phyloP scores from a whole-genome alignment of 2,329 filamentous ascomycete species.

The Rutstroemia sydowiana region DNA sequence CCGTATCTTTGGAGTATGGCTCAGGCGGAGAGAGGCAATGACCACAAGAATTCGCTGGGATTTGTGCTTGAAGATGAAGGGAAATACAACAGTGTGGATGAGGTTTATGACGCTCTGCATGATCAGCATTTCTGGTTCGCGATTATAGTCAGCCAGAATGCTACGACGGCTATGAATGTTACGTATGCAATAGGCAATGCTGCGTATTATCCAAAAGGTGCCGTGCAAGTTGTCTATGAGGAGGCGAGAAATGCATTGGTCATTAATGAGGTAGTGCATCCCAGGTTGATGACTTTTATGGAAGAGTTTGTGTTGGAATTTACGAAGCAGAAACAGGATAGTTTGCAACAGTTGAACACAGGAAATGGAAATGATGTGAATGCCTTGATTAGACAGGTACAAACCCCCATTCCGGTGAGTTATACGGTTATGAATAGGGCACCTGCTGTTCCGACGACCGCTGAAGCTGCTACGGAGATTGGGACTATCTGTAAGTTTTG shows the following conservation, averaged over 20 bases:
- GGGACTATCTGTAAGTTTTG: slow-evolving; percentile 16
- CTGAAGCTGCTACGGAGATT: slow-evolving; percentile 18
- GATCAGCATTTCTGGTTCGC: slow-evolving; percentile 17
- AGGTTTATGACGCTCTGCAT: slow-evolving; percentile 9
- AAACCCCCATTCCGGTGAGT: slow-evolving; percentile 10
- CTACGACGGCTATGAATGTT: slow-evolving; percentile 16
- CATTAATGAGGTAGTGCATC: slow-evolving; percentile 11
- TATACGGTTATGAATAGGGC: slow-evolving; percentile 14
- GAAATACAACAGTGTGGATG: slow-evolving; percentile 9
- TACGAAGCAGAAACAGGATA: slow-evolving; percentile 14
- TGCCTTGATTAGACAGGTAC: slow-evolving; percentile 13
- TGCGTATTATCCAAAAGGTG: slow-evolving; percentile 12
- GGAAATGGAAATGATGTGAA: slow-evolving; percentile 5
- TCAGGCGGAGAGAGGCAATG: slow-evolving; percentile 2
- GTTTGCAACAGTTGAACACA: not conserved
- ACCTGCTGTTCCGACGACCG: slow-evolving; percentile 13
- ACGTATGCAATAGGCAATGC: slow-evolving; percentile 12
- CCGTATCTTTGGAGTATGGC: slow-evolving; percentile 14
- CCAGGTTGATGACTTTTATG: slow-evolving; percentile 11
- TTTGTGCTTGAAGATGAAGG: slow-evolving; percentile 12
- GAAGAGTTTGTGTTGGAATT: slow-evolving; percentile 14
- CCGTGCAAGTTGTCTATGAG: slow-evolving; percentile 15
- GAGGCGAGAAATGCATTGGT: slow-evolving; percentile 16
- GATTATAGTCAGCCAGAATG: slow-evolving; percentile 14
- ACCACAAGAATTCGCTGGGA: slow-evolving; percentile 11